Base-by-base conservation (phyloP, 352 stramenopile species). In the Discostella stelligera region DNA sequence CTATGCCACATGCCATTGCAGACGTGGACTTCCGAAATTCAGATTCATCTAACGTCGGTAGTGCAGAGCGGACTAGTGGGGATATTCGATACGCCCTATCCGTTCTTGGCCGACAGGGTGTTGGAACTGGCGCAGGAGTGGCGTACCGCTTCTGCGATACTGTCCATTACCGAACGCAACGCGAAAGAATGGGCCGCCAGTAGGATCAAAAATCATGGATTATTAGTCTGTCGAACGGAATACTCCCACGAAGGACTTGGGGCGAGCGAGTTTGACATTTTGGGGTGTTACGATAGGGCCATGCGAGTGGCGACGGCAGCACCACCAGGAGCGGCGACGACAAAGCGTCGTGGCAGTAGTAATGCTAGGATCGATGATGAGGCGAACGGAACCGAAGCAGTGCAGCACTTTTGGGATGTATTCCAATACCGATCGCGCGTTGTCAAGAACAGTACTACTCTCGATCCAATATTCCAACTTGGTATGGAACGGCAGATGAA, bases 21-120 rank as follows among this genome's bases (percentile, higher is more conserved):
- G 20, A 30, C 72, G 60, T 83, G 76, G 76, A 48, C 64, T 32
- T 46, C 9, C 0, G 55, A 69, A 30, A 60, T 83, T 50, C 58
- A 54, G 58, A 56, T 11, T 7, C 69, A 76, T 64, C 55, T 83
- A 1, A 41, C 11, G 32, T 55, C 10, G 0, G 65, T 83, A 11
- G 44, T 79, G 9, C 55, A 74, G 49, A 79, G 69, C 50, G 60
- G 65, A 16, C 30, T 83, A 13, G 58, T 83, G 3, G 76, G 76
- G 46, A 52, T 83, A 55, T 83, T 83, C 53, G 76, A 83, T 13
- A 83, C 76, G 9, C 76, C 76, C 1, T 83, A 83, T 66, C 76
- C 76, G 20, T 78, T 73, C 16, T 23, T 83, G 16, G 65, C 76
- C 32, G 23, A 46, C 16, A 63, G 79, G 58, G 30, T 83, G 6